A percentile compares a stretch with the other conserved stretches of the same genome.
Evolutionary conservation across 2,329 filamentous ascomycete species (phyloP).

Genomic region (Capronia americana): DNA sequence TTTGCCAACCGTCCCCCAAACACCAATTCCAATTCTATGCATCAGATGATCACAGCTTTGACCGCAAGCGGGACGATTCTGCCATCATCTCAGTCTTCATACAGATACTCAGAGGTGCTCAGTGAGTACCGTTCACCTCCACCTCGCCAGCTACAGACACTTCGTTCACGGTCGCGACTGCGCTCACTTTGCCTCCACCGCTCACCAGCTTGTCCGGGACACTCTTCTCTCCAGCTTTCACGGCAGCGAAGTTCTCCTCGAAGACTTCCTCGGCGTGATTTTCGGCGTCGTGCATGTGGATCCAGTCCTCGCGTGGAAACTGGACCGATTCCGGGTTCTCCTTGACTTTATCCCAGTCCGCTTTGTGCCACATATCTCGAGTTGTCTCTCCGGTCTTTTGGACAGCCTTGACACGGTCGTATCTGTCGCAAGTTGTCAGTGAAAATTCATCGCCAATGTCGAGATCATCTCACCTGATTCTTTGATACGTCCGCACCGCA

Average conservation of each 20-base stretch:
- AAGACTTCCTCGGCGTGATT: slow-evolving; percentile 53
- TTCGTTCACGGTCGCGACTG: slow-evolving; percentile 49
- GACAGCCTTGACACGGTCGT: slow-evolving; percentile 38
- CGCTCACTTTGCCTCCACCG: slow-evolving; percentile 40
- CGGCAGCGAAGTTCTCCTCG: slow-evolving; percentile 38
- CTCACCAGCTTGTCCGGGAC: slow-evolving; percentile 15
- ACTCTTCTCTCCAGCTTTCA: slow-evolving; percentile 21
- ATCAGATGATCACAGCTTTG: slow-evolving; percentile 17
- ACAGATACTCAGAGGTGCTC: not conserved
- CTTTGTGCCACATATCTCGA: slow-evolving; percentile 38
- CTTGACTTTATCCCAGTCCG: slow-evolving; percentile 37
- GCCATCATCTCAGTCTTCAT: slow-evolving; percentile 22
- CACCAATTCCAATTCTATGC: slow-evolving; percentile 2
- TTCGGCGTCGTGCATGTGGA: slow-evolving; percentile 59
- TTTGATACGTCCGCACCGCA: slow-evolving; percentile 33
- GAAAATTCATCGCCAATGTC: not conserved
- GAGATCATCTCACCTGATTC: slow-evolving; percentile 28
- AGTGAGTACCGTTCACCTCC: slow-evolving; percentile 28
- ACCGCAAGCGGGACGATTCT: slow-evolving; percentile 9
- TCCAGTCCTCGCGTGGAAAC: slow-evolving; percentile 55
- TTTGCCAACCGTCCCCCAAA: not conserved
- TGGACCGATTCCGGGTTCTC: slow-evolving; percentile 31
- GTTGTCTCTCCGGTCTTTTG: slow-evolving; percentile 40
- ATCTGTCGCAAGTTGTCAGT: slow-evolving; percentile 28
- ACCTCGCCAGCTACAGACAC: slow-evolving; percentile 22